Evolutionary conservation across 805 yeast species (phyloP).

Genomic region (Metschnikowia colocasiae): DNA sequence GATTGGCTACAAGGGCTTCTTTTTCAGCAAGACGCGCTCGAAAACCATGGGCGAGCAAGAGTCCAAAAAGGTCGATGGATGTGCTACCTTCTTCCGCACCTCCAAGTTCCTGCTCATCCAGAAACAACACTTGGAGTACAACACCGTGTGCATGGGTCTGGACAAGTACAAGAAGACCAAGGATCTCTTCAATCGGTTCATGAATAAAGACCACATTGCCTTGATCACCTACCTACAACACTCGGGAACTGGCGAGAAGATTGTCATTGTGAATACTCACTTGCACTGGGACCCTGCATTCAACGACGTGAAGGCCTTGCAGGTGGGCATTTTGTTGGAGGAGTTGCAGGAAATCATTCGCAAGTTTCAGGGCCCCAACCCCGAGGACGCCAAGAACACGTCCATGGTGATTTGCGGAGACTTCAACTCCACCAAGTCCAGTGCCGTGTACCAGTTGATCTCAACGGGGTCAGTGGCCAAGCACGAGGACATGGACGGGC

Average conservation of each 20-base stretch:
- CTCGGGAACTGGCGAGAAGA: constrained; percentile 61
- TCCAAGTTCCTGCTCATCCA: constrained; percentile 66
- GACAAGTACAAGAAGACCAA: constrained; percentile 89
- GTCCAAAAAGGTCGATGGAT: constrained; percentile 92
- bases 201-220: constrained; percentile 94
- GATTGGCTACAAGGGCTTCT: constrained; percentile 75
- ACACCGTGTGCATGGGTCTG: constrained; percentile 72
- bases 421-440: constrained; percentile 80
- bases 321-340: constrained; percentile 86
- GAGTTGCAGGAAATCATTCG: constrained; percentile 70
- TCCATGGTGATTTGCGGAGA: constrained; percentile 93
- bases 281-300: constrained; percentile 98
- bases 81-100: constrained; percentile 85
- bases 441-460: constrained; percentile 90
- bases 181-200: constrained; percentile 92
- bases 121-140: constrained; percentile 76
- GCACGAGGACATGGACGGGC: constrained; percentile 78
- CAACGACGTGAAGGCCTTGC: constrained; percentile 94
- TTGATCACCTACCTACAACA: constrained; percentile 73
- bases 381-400: constrained; percentile 53
- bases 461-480: constrained; percentile 75
- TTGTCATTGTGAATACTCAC: constrained; percentile 85
- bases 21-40: constrained; percentile 87
- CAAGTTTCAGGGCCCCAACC: constrained; percentile 42
- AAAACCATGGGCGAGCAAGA: constrained; percentile 81